Evolutionary conservation across 179 eudicot species (phyloP).

Genomic region (Actinidia arguta): DNA sequence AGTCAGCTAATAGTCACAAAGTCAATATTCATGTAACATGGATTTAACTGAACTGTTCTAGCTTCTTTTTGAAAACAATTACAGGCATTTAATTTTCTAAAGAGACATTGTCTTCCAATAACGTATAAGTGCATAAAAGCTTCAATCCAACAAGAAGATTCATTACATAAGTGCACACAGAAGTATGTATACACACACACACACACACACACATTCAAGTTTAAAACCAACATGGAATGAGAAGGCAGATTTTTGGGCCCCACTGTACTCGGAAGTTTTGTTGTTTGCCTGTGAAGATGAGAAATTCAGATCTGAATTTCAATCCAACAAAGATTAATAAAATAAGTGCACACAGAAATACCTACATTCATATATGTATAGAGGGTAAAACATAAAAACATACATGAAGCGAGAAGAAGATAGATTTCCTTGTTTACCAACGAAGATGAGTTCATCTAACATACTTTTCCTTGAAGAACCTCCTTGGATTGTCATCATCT

Average conservation of each 20-base stretch:
- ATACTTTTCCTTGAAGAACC: too few species aligned
- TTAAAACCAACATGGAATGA: slow-evolving; percentile 27
- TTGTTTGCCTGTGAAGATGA: too few species aligned
- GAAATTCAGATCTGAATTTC: too few species aligned
- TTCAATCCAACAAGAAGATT: neutral
- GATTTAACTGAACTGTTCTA: neutral
- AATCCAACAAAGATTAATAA: too few species aligned
- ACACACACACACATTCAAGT: too few species aligned
- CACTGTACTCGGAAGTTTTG: slow-evolving; percentile 29
- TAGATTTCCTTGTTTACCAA: slow-evolving; percentile 19
- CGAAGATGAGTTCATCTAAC: slow-evolving; percentile 14
- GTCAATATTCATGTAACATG: neutral
- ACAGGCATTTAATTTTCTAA: neutral
- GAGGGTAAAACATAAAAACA: too few species aligned
- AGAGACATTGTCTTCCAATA: neutral
- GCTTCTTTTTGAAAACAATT: neutral
- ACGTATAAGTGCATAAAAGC: neutral
- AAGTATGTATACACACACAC: too few species aligned
- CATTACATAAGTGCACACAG: neutral
- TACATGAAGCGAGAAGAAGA: too few species aligned
- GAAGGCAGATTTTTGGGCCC: slow-evolving; percentile 24
- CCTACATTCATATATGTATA: too few species aligned
- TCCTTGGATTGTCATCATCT: too few species aligned
- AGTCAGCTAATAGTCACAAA: too few species aligned
- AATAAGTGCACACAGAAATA: too few species aligned